Conservation (phyloP, 2,329 filamentous ascomycete species). For the Cercospora sp. region DNA sequence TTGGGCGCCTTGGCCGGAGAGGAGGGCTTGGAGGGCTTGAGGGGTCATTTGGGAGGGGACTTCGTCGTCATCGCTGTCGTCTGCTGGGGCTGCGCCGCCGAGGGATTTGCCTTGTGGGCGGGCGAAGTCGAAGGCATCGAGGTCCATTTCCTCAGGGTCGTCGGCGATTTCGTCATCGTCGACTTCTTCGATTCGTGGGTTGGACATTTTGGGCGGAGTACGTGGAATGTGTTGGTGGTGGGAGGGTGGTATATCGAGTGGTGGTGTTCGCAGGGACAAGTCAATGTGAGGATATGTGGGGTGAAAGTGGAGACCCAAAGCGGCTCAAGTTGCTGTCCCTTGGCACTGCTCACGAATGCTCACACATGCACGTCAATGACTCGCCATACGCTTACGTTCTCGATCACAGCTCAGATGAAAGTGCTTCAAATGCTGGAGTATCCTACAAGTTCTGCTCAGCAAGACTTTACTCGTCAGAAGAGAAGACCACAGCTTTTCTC, state of each 20-base stretch:
- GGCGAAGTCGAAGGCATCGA: constrained; percentile 61
- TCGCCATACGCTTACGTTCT: background rate
- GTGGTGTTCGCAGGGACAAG: background rate
- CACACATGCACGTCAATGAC: background rate
- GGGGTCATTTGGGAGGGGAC: constrained; percentile 27
- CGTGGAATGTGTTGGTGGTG: background rate
- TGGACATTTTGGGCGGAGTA: constrained; percentile 60
- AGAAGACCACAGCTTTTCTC: background rate
- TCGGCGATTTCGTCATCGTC: constrained; percentile 66
- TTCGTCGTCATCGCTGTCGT: constrained; percentile 19
- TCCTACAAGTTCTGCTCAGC: background rate
- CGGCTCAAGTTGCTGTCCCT: background rate
- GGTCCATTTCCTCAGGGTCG: constrained; percentile 86
- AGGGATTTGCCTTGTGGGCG: constrained; percentile 32
- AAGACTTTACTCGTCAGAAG: background rate
- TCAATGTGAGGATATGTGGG: background rate
- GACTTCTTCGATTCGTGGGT: constrained; percentile 89
- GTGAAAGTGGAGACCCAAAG: background rate
- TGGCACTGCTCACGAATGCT: background rate
- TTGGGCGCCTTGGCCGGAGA: background rate
- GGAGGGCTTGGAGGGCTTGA: constrained; percentile 15
- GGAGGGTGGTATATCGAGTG: background rate
- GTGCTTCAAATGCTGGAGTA: background rate
- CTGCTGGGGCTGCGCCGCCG: constrained; percentile 20
- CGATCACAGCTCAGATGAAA: background rate